Base-by-base conservation (phyloP, 768 basidiomycete genomes). In the Termitomyces bulborhizus region DNA sequence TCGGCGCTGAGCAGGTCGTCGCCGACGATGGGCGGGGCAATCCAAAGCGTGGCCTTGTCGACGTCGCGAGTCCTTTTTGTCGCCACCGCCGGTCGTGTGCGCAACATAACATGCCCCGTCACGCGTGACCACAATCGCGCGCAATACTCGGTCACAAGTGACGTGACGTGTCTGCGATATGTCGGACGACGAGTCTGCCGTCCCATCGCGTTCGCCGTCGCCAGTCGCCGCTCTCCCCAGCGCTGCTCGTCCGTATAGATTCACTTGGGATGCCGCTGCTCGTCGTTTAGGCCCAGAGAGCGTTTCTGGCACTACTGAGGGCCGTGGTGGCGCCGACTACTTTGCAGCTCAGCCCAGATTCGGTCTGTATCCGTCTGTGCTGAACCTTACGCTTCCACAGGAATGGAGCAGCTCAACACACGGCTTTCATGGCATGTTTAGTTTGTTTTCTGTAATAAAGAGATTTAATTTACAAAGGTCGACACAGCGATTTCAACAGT, bases 401-500 rank as follows among this genome's bases (percentile, higher is more conserved):
- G 82, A 86, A 66, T 93, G 90, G 90, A 89, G 86, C 62, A 90
- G 88, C 66, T 75, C 86, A 15, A 83, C 80, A 44, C 86, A 91
- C 62, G 93, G 93, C 7, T 95, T 96, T 73, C 90, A 96, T 67
- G 93, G 93, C 90, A 67, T 54, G 82, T 69, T 29, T 49, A 16
- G 48, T 48, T 15, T 9, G 21, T 27, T 26, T 41, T 1, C 40
- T 45, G 34, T 29, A 1, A 29, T 29, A 4, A 29, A 1, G 29
- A 29, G 3, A 29, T 21, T 21, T 2, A 21, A 21, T 21, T 21
- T 21, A 21, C 21, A 21, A 21, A 21, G 21, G 21, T 21, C 21
- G 21, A 21, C 21, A 1, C 67, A 97, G 95, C 93, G 39, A 94
- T 97, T 60, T 95, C 94, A 8, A 94, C 91, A 16, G 90, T 97